These are phyloP conservation scores for Ramalina peruviana DNA, from an alignment of 495 filamentous ascomycete genomes.

Conservation along the genomic window DNA sequence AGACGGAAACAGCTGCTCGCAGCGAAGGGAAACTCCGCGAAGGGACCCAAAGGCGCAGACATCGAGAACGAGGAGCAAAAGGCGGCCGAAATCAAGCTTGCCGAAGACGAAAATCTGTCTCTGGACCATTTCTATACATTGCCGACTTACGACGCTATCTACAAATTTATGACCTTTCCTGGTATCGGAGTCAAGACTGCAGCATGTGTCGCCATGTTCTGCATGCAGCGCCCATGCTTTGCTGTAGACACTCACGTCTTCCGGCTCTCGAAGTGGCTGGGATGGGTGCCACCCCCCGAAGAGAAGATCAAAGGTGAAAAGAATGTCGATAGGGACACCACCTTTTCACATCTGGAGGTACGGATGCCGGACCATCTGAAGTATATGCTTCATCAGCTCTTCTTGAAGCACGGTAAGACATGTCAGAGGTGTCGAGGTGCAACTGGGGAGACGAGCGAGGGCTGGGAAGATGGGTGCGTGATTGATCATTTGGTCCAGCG, in stretches of 20 bases:
- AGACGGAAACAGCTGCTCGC: conserved; percentile 25
- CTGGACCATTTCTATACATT: conserved; percentile 68
- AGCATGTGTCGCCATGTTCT: conserved; percentile 72
- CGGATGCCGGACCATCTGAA: conserved; percentile 74
- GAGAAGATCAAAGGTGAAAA: conserved; percentile 10
- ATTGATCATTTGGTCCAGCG: conserved; percentile 37
- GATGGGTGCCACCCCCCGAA: conserved; percentile 54
- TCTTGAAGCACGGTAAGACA: conserved; percentile 72
- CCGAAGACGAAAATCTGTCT: conserved; percentile 44
- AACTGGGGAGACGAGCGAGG: conserved; percentile 29
- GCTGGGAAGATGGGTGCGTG: conserved; percentile 35
- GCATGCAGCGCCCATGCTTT: conserved; percentile 61
- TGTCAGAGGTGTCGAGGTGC: conserved; percentile 64
- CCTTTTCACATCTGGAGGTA: conserved; percentile 70
- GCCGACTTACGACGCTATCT: conserved; percentile 53
- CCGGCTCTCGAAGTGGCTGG: conserved; percentile 69
- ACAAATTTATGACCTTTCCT: conserved; percentile 56
- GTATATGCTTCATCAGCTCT: conserved; percentile 74
- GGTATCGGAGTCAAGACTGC: conserved; percentile 90
- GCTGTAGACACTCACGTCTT: conserved; percentile 81
- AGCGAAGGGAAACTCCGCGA: conserved; percentile 8
- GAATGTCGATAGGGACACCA: conserved; percentile 49
- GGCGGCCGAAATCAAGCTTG: conserved; percentile 36
- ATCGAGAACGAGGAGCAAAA: conserved; percentile 29
- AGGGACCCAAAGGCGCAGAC: conserved; percentile 21